Base-by-base conservation (phyloP, 441 rosid genomes). In the Melianthus villosus region DNA sequence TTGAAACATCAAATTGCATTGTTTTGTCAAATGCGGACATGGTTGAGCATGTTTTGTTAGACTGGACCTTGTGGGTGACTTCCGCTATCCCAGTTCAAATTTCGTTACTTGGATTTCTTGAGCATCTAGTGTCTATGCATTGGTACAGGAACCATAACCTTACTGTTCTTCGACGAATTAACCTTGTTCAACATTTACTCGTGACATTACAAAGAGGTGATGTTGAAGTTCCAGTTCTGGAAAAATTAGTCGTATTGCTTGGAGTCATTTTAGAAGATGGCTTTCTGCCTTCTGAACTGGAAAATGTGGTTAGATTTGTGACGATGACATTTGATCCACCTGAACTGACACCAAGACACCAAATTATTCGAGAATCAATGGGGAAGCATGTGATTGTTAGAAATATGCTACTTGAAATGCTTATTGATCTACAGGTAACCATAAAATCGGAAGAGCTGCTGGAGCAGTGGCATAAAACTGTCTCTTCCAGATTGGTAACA, bases 111-210 rank as follows among this genome's bases (percentile, higher is more conserved):
- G 84, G 93, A 28, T 93, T 93, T 71, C 93, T 93, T 51, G 99
- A 93, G 72, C 83, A 93, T 66, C 71, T 93, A 50, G 97, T 93
- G 35, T 93, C 99, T 16, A 93, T 87, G 97, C 94, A 87, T 55
- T 87, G 99, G 97, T 92, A 92, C 60, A 75, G 99, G 70, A 86
- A 72, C 66, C 99, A 92, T 62, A 92, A 92, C 68, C 96, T 92
- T 43, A 81, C 96, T 0, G 69, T 86, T 63, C 73, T 92, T 45
- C 94, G 97, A 7, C 79, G 75, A 60, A 86, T 92, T 53, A 83
- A 92, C 57, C 84, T 92, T 63, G 99, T 92, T 42, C 94, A 92
- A 49, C 97, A 86, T 70, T 65, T 86, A 56, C 59, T 92, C 46
- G 97, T 83, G 57, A 92, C 99, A 32, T 69, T 92, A 55, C 99